These are phyloP conservation scores for Pseudogymnoascus pannorum DNA, from an alignment of 2,329 filamentous ascomycete genomes.

Conservation along the genomic window DNA sequence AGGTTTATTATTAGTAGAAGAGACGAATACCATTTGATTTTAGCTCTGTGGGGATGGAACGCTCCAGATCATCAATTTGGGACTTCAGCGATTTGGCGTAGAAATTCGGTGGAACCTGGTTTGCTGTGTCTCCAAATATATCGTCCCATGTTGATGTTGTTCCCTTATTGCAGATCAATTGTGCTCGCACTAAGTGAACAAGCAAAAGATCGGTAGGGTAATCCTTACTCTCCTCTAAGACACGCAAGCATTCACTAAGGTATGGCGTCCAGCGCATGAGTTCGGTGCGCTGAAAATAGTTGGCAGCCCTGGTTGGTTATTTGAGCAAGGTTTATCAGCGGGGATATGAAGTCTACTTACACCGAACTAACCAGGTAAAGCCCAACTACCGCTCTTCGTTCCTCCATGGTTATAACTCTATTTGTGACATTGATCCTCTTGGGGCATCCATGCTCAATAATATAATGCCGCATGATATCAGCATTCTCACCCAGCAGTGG, in stretches of 20 bases:
- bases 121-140: background rate
- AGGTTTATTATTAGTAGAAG: background rate
- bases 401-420: slow-evolving; percentile 11
- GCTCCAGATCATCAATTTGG: background rate
- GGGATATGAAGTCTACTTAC: background rate
- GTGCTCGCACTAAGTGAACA: slow-evolving; percentile 9
- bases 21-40: background rate
- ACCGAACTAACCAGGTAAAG: slow-evolving; percentile 12
- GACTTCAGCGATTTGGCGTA: background rate
- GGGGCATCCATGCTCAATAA: background rate
- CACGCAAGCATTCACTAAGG: slow-evolving; percentile 11
- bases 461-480: background rate
- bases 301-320: background rate
- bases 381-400: slow-evolving; percentile 11
- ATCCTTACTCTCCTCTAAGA: slow-evolving; percentile 9
- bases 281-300: slow-evolving; percentile 14
- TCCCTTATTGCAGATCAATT: slow-evolving; percentile 3
- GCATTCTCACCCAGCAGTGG: background rate
- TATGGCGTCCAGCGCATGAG: slow-evolving; percentile 14
- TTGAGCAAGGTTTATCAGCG: background rate
- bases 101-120: background rate
- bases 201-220: slow-evolving; percentile 11
- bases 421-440: background rate
- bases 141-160: background rate
- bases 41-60: background rate